phyloP scores from a whole-genome alignment of 257 asterid genomes.

The Solanum medicagineum region DNA sequence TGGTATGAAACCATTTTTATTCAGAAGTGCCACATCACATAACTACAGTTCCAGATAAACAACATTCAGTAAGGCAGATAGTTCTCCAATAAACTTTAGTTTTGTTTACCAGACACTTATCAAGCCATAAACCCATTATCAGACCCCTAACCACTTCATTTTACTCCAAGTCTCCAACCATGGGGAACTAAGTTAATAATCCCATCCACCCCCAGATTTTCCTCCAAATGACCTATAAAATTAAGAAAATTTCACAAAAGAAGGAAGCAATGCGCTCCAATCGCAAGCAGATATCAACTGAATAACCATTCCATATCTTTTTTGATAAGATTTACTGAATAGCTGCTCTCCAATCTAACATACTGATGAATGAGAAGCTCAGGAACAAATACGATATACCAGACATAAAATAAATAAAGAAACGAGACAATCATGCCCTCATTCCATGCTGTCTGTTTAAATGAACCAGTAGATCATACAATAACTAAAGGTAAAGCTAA shows the following conservation, averaged over 20 bases:
- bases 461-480: not conserved
- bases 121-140: not conserved
- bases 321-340: not conserved
- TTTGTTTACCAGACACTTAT: not conserved
- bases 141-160: not conserved
- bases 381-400: not conserved
- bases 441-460: not conserved
- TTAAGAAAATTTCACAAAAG: not conserved
- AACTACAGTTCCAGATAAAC: not conserved
- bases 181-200: not conserved
- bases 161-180: not conserved
- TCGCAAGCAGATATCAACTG: not conserved
- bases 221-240: not conserved
- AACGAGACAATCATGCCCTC: not conserved
- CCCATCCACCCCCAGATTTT: not conserved
- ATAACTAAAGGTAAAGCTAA: not conserved
- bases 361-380: not conserved
- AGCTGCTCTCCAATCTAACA: not conserved
- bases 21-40: not conserved
- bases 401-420: not conserved
- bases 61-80: not conserved
- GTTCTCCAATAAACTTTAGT: not conserved
- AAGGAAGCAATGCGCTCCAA: not conserved
- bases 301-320: not conserved
- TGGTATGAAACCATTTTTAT: not conserved